A percentile compares a stretch with the other conserved stretches of the same genome.
These are phyloP conservation scores for Nymphaea thermarum DNA, from an alignment of 164 flowering plant genomes.

Conservation along the genomic window DNA sequence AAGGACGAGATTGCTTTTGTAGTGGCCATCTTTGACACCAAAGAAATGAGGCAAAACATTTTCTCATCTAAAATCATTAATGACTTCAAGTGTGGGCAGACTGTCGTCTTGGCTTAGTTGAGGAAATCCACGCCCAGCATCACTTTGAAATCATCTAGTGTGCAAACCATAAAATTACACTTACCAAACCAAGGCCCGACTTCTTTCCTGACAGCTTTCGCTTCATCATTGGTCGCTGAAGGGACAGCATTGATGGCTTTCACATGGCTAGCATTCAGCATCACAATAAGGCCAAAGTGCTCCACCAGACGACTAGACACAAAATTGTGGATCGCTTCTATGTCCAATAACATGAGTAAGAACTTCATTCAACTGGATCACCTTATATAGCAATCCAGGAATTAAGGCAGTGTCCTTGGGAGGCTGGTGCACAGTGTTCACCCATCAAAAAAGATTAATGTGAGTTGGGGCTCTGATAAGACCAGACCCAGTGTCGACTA, in stretches of 20 bases:
- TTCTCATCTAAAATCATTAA: not conserved
- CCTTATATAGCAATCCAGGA: not conserved
- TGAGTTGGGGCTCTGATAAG: too few species aligned
- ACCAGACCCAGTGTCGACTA: too few species aligned
- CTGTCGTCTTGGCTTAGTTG: not conserved
- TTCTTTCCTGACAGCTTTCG: not conserved
- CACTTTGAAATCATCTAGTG: not conserved
- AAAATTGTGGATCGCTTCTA: slow-evolving; percentile 4
- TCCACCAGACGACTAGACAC: not conserved
- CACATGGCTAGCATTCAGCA: not conserved
- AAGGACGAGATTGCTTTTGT: too few species aligned
- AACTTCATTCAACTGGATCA: not conserved
- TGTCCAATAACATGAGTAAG: not conserved
- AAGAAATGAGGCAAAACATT: not conserved
- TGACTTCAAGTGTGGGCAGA: not conserved
- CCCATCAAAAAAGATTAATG: too few species aligned
- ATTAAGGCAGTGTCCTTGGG: not conserved
- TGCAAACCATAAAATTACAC: not conserved
- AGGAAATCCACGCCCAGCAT: not conserved
- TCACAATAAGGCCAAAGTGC: not conserved
- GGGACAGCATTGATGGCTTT: slow-evolving; percentile 1
- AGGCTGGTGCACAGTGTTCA: not conserved
- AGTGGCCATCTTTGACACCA: too few species aligned
- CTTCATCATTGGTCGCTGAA: not conserved
- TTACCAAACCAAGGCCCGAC: not conserved